phyloP scores from a whole-genome alignment of 2,329 filamentous ascomycete species.

The Amauroascus niger region DNA sequence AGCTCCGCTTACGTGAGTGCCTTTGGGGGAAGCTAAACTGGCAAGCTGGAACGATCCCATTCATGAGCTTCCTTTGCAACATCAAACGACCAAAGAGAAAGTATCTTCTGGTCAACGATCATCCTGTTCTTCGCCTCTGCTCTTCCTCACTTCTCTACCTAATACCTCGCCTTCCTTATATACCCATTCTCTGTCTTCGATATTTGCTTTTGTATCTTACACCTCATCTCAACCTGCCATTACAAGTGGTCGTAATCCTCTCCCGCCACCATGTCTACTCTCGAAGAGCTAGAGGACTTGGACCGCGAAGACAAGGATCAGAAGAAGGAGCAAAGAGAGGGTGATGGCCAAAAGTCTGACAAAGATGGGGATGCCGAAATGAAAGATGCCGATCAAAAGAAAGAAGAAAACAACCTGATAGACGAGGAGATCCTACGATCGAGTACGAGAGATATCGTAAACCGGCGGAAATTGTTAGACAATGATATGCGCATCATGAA shows the following conservation, averaged over 20 bases:
- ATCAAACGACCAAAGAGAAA: not conserved
- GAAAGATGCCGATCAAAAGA: constrained; percentile 66
- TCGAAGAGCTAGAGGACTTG: constrained; percentile 84
- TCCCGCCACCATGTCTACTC: constrained; percentile 61
- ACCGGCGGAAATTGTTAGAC: constrained; percentile 81
- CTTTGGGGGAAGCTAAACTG: not conserved
- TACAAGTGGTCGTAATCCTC: not conserved
- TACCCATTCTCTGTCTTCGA: not conserved
- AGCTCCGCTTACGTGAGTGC: constrained; percentile 5
- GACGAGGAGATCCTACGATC: constrained; percentile 89
- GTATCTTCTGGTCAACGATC: not conserved
- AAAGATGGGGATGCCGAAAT: constrained; percentile 74
- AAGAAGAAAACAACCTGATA: constrained; percentile 65
- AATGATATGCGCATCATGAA: constrained; percentile 98
- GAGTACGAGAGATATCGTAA: constrained; percentile 89
- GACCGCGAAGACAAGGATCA: constrained; percentile 65
- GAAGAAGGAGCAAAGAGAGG: constrained; percentile 45
- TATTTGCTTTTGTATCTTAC: not conserved
- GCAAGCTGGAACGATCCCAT: not conserved
- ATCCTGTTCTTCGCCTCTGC: not conserved
- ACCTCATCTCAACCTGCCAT: not conserved
- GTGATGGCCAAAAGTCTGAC: constrained; percentile 47
- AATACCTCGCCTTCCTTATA: no score
- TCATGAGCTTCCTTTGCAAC: constrained; percentile 4
- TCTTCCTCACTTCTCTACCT: not conserved